phyloP scores from a whole-genome alignment of 2,329 filamentous ascomycete species.

The Teratosphaeriaceae sp. region DNA sequence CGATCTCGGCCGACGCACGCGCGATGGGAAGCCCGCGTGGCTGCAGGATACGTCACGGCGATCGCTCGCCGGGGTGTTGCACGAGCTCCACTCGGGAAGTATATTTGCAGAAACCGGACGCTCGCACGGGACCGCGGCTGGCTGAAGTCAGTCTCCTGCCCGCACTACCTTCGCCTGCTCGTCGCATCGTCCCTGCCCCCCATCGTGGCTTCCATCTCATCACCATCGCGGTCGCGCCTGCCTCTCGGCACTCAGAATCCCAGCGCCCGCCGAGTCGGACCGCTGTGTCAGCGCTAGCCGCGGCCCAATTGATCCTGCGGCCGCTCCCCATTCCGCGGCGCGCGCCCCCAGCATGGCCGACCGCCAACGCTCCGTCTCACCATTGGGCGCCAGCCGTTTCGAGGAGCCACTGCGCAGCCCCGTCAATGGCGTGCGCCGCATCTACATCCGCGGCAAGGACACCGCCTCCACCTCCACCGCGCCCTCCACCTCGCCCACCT shows the following conservation, averaged over 20 bases:
- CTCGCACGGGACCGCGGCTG: neutral
- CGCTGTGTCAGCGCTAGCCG: neutral
- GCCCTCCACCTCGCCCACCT: slow-evolving; percentile 12
- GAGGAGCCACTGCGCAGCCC: slow-evolving; percentile 21
- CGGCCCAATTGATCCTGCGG: neutral
- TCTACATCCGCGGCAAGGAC: slow-evolving; percentile 10
- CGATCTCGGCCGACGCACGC: too few relatives aligned
- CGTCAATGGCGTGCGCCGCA: slow-evolving; percentile 4
- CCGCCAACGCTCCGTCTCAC: slow-evolving; percentile 18
- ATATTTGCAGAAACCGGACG: neutral
- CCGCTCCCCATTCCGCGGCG: neutral
- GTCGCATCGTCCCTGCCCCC: neutral
- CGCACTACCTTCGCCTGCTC: neutral
- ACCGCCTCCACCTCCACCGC: slow-evolving; percentile 1
- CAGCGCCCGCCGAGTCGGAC: too few relatives aligned
- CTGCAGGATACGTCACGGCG: neutral
- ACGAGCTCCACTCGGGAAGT: slow-evolving; percentile 1
- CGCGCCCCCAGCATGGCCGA: slow-evolving; percentile 2
- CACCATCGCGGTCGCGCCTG: neutral
- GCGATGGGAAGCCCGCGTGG: neutral
- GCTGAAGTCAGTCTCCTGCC: neutral
- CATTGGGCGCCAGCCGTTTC: slow-evolving; percentile 25
- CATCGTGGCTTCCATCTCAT: neutral
- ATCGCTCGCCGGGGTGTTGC: neutral
- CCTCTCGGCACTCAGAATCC: neutral